Base-by-base conservation (phyloP, 495 filamentous ascomycete species). In the Talaromyces liani region DNA sequence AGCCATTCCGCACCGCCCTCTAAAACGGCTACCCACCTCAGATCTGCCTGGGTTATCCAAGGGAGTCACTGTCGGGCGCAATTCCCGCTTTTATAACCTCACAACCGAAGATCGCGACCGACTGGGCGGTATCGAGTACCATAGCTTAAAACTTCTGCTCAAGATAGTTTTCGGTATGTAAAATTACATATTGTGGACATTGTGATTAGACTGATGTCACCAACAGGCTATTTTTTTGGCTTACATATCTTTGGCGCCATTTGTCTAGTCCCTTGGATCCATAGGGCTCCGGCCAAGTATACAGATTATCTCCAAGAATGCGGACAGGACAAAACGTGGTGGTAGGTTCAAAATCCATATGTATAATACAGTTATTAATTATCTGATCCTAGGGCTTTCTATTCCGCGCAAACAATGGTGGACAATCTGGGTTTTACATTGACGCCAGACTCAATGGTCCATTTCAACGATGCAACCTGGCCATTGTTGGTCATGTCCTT, bases 371-470 rank as follows among this genome's bases (percentile, higher is more conserved):
- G 25, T 22, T 51, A 2, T 49, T 62, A 47, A 59, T 61, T 12
- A 61, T 64, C n/a, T 20, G 16, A 31, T 60, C 31, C 5, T 29
- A 75, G 73, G 73, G 73, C 65, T 0, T 69, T 75, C 45, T 75
- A 74, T 56, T 70, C 73, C 4, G 62, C 73, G 22, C 71, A 74
- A 60, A 72, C 71, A n/a, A 74, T 74, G 70, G 41, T 71, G 0
- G 56, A 69, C 60, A 77, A 78, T 88, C 54, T 79, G 66, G 87
- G 87, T 27, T 89, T 83, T 59, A 91, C 91, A 1, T 78, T 94
- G 45, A 94, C 89, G 0, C 89, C 91, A 1, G 88, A 94, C 73
- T 91, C 88, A 49, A 92, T 95, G 89, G 81, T 87, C 60, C 87
- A 87, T 0, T 93, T 95, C 70, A 84, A 87, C 67, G 85, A 77